Conservation (phyloP, 352 stramenopile genomes). For the Globisporangium recalcitrans region DNA sequence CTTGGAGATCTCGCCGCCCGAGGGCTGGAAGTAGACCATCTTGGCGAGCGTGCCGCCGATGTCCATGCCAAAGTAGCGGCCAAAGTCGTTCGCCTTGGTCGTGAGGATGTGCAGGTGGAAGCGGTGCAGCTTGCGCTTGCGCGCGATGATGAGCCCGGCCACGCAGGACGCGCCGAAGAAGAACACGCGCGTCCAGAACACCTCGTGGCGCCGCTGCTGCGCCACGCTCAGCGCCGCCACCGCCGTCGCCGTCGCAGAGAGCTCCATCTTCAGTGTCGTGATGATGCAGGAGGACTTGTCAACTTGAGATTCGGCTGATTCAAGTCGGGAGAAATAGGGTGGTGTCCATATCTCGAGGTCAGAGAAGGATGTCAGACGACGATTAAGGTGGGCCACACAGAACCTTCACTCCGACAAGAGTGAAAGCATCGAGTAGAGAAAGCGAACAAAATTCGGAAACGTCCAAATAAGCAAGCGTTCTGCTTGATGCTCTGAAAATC, state of each 20-base stretch:
- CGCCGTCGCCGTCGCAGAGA: neutral
- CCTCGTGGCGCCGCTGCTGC: slow-evolving; percentile 26
- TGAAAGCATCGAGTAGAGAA: too few relatives aligned
- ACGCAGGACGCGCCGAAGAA: slow-evolving; percentile 65
- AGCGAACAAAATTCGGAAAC: too few relatives aligned
- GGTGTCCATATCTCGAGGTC: too few relatives aligned
- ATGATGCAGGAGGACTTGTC: neutral
- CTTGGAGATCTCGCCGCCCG: slow-evolving; percentile 21
- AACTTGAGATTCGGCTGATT: neutral
- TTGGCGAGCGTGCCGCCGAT: slow-evolving; percentile 92
- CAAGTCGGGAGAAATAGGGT: neutral
- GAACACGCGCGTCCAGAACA: slow-evolving; percentile 71
- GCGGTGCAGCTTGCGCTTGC: slow-evolving; percentile 62
- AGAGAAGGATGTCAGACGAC: neutral
- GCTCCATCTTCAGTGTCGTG: slow-evolving; percentile 1
- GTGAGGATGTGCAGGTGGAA: slow-evolving; percentile 70
- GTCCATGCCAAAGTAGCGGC: slow-evolving; percentile 87
- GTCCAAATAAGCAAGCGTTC: too few relatives aligned
- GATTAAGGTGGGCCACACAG: neutral
- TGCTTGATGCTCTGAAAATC: too few relatives aligned
- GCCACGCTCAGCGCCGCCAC: neutral
- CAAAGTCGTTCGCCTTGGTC: slow-evolving; percentile 62
- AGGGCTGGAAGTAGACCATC: slow-evolving; percentile 91
- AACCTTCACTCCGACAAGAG: too few relatives aligned
- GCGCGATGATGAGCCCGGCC: slow-evolving; percentile 55